A percentile compares a stretch with the other conserved stretches of the same genome.
These are phyloP conservation scores for Solanum okadae DNA, from an alignment of 257 asterid species.

Conservation along the genomic window DNA sequence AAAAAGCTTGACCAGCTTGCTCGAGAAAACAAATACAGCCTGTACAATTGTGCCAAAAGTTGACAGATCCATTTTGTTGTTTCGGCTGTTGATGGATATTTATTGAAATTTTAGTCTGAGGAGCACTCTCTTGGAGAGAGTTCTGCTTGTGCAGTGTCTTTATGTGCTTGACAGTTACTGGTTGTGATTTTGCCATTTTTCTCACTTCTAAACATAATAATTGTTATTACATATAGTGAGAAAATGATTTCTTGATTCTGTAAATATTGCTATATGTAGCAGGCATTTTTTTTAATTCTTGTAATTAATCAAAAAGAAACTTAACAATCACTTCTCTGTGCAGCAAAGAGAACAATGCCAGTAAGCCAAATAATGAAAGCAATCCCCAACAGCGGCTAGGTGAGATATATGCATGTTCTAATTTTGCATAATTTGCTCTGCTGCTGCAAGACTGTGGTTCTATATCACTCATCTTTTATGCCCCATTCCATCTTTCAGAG, in stretches of 20 bases:
- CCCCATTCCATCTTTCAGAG: constrained; percentile 27
- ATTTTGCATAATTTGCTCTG: background rate
- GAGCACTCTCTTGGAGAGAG: background rate
- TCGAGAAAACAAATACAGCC: background rate
- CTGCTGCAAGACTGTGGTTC: background rate
- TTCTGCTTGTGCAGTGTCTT: background rate
- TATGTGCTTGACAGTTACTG: background rate
- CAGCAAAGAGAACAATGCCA: constrained; percentile 63
- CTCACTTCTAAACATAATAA: background rate
- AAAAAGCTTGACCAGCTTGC: background rate
- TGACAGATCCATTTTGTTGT: background rate
- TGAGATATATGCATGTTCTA: constrained; percentile 13
- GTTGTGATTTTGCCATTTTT: background rate
- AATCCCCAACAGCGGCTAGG: constrained; percentile 72
- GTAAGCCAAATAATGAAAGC: constrained; percentile 46
- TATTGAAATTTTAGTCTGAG: background rate
- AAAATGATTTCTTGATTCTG: background rate
- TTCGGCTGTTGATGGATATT: background rate
- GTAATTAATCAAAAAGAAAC: background rate
- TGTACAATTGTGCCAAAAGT: background rate
- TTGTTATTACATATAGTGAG: background rate
- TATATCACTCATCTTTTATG: background rate
- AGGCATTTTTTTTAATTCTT: background rate
- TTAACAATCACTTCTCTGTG: constrained; percentile 12
- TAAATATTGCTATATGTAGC: background rate